Evolutionary conservation across 2,329 filamentous ascomycete genomes (phyloP).

Genomic region (Trichoderma simmonsii): DNA sequence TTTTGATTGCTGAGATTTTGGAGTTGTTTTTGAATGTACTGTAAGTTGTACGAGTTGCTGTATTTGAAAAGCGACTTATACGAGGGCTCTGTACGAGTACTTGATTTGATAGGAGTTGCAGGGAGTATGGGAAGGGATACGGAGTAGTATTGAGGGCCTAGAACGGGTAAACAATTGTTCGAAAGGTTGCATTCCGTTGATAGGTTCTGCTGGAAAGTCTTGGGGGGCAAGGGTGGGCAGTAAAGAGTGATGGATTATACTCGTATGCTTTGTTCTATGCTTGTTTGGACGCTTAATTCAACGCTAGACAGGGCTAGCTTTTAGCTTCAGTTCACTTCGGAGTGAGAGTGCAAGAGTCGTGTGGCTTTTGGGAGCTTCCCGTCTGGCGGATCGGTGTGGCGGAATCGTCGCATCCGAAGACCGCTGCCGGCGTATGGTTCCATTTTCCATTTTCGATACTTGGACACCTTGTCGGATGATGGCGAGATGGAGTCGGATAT

Average conservation of each 20-base stretch:
- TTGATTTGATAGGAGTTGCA: background rate
- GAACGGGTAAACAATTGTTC: background rate
- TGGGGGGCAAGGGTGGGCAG: background rate
- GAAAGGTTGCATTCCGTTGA: background rate
- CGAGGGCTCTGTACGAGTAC: background rate
- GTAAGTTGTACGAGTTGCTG: background rate
- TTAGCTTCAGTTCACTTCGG: background rate
- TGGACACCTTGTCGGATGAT: background rate
- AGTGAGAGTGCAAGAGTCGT: background rate
- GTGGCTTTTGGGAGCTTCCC: background rate
- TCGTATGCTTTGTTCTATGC: constrained; percentile 8
- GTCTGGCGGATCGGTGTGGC: background rate
- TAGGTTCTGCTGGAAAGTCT: too few relatives aligned
- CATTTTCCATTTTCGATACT: background rate
- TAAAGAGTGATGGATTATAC: background rate
- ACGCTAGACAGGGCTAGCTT: background rate
- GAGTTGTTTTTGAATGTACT: background rate
- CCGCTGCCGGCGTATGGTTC: background rate
- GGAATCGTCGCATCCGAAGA: background rate
- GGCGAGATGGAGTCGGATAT: background rate
- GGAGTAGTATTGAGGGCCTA: background rate
- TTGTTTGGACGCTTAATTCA: constrained; percentile 13
- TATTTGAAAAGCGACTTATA: background rate
- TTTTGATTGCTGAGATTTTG: background rate
- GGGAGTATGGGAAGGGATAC: background rate